phyloP scores from a whole-genome alignment of 2,329 filamentous ascomycete genomes.

The Penicillium sp. region DNA sequence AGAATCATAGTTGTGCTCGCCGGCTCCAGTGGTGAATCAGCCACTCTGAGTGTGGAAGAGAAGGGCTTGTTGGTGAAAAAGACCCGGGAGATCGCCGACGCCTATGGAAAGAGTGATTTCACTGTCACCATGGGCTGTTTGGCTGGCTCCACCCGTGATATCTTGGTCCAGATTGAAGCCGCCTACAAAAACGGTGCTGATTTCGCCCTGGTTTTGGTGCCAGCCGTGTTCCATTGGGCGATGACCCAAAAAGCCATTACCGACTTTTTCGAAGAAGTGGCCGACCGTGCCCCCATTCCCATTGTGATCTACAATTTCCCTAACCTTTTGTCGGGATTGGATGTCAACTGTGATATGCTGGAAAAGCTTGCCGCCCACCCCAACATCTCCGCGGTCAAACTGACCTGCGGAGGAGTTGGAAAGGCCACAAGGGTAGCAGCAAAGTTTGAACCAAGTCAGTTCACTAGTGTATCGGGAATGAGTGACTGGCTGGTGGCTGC shows the following conservation, averaged over 20 bases:
- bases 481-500: constrained; percentile 55
- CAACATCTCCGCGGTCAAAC: constrained; percentile 41
- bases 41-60: constrained; percentile 42
- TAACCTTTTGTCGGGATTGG: constrained; percentile 44
- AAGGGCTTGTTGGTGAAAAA: constrained; percentile 42
- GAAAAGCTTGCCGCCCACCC: constrained; percentile 31
- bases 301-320: constrained; percentile 53
- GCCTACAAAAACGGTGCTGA: constrained; percentile 67
- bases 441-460: constrained; percentile 35
- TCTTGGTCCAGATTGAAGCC: constrained; percentile 61
- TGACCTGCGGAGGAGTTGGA: constrained; percentile 42
- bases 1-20: constrained; percentile 45
- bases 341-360: constrained; percentile 45
- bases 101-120: constrained; percentile 28
- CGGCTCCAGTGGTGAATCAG: constrained; percentile 50
- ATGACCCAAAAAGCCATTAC: constrained; percentile 60
- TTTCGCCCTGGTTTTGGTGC: constrained; percentile 70
- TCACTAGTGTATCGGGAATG: constrained; percentile 45
- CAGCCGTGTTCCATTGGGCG: constrained; percentile 69
- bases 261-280: constrained; percentile 64
- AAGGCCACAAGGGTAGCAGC: constrained; percentile 45
- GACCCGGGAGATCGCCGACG: constrained; percentile 34
- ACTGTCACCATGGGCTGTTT: constrained; percentile 41
- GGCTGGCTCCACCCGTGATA: constrained; percentile 42
- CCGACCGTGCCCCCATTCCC: constrained; percentile 52